A percentile compares a stretch with the other conserved stretches of the same genome.
phyloP scores from a whole-genome alignment of 108 stramenopile species.

The Skeletonema grethae region DNA sequence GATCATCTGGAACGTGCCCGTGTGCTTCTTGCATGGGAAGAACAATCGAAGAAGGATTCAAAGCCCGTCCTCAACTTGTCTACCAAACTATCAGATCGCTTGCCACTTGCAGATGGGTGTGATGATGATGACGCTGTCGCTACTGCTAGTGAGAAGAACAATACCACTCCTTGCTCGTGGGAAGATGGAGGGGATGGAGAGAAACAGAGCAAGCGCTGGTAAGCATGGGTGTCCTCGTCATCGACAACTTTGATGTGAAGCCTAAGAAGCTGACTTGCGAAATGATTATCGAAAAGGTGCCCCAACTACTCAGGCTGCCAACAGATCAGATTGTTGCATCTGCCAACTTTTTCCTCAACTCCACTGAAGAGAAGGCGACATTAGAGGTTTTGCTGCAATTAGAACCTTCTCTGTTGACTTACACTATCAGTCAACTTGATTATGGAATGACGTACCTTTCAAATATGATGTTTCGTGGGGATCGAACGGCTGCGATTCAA shows the following conservation, averaged over 20 bases:
- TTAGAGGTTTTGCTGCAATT: conserved; percentile 13
- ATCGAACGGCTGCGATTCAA: conserved; percentile 16
- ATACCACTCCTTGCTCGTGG: conserved; percentile 1
- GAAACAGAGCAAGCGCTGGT: conserved; percentile 25
- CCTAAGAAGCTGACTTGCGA: conserved; percentile 8
- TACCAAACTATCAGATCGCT: conserved; percentile 15
- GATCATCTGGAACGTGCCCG: conserved; percentile 27
- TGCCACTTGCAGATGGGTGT: conserved; percentile 24
- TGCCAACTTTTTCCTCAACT: conserved; percentile 25
- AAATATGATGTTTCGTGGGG: conserved; percentile 42
- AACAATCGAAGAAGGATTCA: conserved; percentile 20
- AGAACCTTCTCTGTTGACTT: conserved; percentile 43
- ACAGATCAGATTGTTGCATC: conserved; percentile 27
- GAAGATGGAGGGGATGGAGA: conserved; percentile 26
- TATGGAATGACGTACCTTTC: conserved; percentile 32
- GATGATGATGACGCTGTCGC: background rate
- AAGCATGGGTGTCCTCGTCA: conserved; percentile 16
- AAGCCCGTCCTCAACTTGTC: conserved; percentile 31
- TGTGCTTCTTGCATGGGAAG: conserved; percentile 33
- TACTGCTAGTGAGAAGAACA: background rate
- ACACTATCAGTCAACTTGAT: conserved; percentile 24
- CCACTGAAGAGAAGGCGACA: background rate
- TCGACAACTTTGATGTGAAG: background rate
- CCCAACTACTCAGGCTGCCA: conserved; percentile 38
- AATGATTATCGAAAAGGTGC: conserved; percentile 14